phyloP scores from a whole-genome alignment of 2,329 filamentous ascomycete genomes.

The Hysterium pulicare region DNA sequence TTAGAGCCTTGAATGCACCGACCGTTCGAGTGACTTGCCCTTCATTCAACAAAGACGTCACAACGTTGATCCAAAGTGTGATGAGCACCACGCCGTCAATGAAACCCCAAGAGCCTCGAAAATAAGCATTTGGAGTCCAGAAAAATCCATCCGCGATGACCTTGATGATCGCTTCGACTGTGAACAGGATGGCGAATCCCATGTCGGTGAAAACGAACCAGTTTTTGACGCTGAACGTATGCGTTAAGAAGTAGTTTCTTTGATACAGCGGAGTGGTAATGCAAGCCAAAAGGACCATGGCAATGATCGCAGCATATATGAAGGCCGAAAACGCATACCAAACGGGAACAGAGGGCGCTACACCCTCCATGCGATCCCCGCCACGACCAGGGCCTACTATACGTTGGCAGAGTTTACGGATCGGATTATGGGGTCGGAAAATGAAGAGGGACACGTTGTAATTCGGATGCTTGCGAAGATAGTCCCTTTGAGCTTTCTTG shows the following conservation, averaged over 20 bases:
- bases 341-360: slow-evolving; percentile 80
- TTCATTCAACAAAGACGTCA: slow-evolving; percentile 75
- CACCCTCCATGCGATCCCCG: slow-evolving; percentile 79
- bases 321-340: slow-evolving; percentile 95
- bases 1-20: slow-evolving; percentile 93
- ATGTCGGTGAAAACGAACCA: slow-evolving; percentile 97
- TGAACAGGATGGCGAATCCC: slow-evolving; percentile 84
- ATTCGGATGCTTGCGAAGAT: slow-evolving; percentile 76
- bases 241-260: slow-evolving; percentile 70
- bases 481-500: slow-evolving; percentile 86
- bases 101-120: slow-evolving; percentile 93
- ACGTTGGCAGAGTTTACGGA: slow-evolving; percentile 80
- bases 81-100: slow-evolving; percentile 90
- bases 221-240: slow-evolving; percentile 61
- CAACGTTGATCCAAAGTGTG: slow-evolving; percentile 93
- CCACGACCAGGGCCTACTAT: slow-evolving; percentile 91
- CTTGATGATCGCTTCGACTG: slow-evolving; percentile 82
- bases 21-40: slow-evolving; percentile 85
- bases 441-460: slow-evolving; percentile 93
- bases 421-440: slow-evolving; percentile 72
- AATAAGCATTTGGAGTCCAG: slow-evolving; percentile 96
- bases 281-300: slow-evolving; percentile 96
- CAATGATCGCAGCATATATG: slow-evolving; percentile 88
- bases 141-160: slow-evolving; percentile 92
- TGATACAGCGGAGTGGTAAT: slow-evolving; percentile 94